Conservation (phyloP, 805 yeast species). For the Zygotorulaspora sp. region DNA sequence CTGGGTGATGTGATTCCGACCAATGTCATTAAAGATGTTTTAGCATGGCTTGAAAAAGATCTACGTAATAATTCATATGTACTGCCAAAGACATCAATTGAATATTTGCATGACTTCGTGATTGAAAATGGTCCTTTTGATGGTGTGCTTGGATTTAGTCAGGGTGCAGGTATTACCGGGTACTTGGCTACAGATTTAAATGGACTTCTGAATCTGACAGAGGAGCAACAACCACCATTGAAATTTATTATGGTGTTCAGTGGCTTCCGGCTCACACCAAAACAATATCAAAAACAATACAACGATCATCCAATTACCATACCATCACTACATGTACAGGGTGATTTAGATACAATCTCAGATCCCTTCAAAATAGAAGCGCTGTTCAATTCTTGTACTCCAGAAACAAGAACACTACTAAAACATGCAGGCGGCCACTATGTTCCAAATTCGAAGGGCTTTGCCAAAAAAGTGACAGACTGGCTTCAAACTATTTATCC, state of each 20-base stretch:
- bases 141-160: slow-evolving; percentile 87
- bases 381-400: slow-evolving; percentile 49
- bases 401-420: slow-evolving; percentile 43
- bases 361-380: slow-evolving; percentile 60
- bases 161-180: slow-evolving; percentile 88
- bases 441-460: slow-evolving; percentile 74
- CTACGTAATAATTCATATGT: slow-evolving; percentile 38
- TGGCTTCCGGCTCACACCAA: slow-evolving; percentile 47
- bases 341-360: slow-evolving; percentile 88
- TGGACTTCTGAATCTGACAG: slow-evolving; percentile 38
- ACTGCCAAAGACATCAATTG: slow-evolving; percentile 38
- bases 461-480: slow-evolving; percentile 32
- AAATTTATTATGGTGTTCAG: slow-evolving; percentile 73
- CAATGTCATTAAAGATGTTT: slow-evolving; percentile 26
- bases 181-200: slow-evolving; percentile 55
- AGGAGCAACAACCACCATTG: slow-evolving; percentile 42
- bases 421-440: slow-evolving; percentile 96
- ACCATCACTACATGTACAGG: slow-evolving; percentile 72
- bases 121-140: slow-evolving; percentile 66
- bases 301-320: slow-evolving; percentile 28
- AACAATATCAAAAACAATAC: slow-evolving; percentile 28
- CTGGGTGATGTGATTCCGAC: slow-evolving; percentile 32
- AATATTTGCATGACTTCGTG: slow-evolving; percentile 42
- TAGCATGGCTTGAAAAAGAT: slow-evolving; percentile 66
- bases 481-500: slow-evolving; percentile 35